A percentile compares a stretch with the other conserved stretches of the same genome.
Evolutionary conservation across 768 basidiomycete genomes (phyloP).

Genomic region (Tricholoma furcatifolium): DNA sequence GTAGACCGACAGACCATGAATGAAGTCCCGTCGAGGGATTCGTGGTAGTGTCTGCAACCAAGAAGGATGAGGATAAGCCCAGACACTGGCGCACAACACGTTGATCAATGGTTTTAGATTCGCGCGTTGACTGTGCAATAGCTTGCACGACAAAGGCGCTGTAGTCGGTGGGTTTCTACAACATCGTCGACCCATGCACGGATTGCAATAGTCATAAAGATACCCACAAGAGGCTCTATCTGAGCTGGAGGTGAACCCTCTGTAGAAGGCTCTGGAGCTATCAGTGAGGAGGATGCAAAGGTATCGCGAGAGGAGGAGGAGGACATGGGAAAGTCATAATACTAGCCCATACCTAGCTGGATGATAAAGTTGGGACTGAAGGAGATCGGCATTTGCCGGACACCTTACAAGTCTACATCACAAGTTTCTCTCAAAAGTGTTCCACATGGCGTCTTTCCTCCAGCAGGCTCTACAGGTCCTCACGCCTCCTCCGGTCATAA

Average conservation of each 20-base stretch:
- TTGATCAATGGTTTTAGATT: slow-evolving; percentile 55
- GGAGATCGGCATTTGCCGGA: slow-evolving; percentile 13
- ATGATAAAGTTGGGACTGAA: not conserved
- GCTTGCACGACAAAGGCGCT: slow-evolving; percentile 55
- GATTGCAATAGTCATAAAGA: not conserved
- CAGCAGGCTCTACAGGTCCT: slow-evolving; percentile 37
- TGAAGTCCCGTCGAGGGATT: slow-evolving; percentile 53
- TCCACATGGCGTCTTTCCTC: slow-evolving; percentile 27
- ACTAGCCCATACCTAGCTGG: not conserved
- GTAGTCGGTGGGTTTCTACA: slow-evolving; percentile 52
- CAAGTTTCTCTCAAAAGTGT: not conserved
- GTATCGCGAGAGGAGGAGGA: slow-evolving; percentile 8
- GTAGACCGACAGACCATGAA: slow-evolving; percentile 69
- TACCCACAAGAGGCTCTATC: slow-evolving; percentile 12
- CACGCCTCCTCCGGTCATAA: slow-evolving; percentile 57
- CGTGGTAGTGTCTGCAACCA: slow-evolving; percentile 71
- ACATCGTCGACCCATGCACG: not conserved
- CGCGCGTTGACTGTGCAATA: slow-evolving; percentile 50
- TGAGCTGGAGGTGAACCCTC: not conserved
- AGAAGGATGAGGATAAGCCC: slow-evolving; percentile 73
- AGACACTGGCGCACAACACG: slow-evolving; percentile 59
- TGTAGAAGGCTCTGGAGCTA: not conserved
- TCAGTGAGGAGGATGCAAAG: slow-evolving; percentile 8
- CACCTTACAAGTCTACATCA: not conserved
- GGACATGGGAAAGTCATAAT: slow-evolving; percentile 3